Base-by-base conservation (phyloP, 768 basidiomycete genomes). In the Kwoniella europaea region DNA sequence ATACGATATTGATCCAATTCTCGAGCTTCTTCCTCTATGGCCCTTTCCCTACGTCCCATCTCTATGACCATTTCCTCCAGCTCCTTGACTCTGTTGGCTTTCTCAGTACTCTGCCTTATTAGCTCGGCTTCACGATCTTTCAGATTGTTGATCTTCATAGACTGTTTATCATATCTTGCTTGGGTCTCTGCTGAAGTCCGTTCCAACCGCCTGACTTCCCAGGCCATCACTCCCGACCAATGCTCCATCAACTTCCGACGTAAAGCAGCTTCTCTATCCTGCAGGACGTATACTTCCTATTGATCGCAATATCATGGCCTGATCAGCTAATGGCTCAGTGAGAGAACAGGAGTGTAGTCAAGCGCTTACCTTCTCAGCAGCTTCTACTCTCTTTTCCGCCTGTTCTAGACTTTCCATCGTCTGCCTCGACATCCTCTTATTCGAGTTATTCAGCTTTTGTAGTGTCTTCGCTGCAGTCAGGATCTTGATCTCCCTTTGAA, bases 401-500 rank as follows among this genome's bases (percentile, higher is more conserved):
- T 81, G 77, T 46, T 81, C 77, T 6, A 84, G 69, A 64, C 80
- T 82, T 65, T 84, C 83, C 65, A 70, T 74, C 12, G 84, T 84
- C 69, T 84, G 84, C 65, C 79, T 82, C 50, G 80, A 82, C 82
- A 84, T 83, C 61, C 79, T 69, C 70, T 84, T 84, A 65, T 84
- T 84, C 16, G 73, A 63, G 41, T 71, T 74, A 59, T 84, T 84
- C 24, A 84, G 79, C 63, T 83, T 81, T 20, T 83, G 83, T 22
- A 84, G 66, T 4, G 84, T 84, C 57, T 79, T 71, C 1, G 84
- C 84, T 3, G 84, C 84, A 18, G 84, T 82, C 22, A 84, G 73
- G 55, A 84, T 84, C 75, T 84, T 84, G 70, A 83, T 74, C 71
- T 84, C 84, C 50, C 84, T 55, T 63, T 84, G 82, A 71, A 81